Conservation (phyloP, 2,329 filamentous ascomycete genomes). For the Ophiosphaerella narmari region DNA sequence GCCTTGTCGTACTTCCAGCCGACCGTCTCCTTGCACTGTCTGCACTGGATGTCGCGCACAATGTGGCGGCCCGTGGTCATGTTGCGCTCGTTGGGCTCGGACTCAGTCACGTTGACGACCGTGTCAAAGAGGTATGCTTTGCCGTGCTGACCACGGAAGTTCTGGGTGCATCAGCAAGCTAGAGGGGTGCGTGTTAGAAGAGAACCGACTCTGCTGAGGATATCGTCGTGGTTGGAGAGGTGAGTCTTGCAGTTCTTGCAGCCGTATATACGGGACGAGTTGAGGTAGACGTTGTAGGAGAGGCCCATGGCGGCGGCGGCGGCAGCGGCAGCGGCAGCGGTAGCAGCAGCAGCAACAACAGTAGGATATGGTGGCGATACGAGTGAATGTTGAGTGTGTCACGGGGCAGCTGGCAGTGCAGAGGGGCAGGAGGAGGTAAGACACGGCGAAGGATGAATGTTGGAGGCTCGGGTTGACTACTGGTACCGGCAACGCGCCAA, state of each 20-base stretch:
- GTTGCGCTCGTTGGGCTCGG: constrained; percentile 87
- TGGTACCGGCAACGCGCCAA: constrained; percentile 17
- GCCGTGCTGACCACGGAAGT: constrained; percentile 97
- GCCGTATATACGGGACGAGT: constrained; percentile 83
- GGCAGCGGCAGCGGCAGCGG: too few relatives aligned
- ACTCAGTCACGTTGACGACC: constrained; percentile 87
- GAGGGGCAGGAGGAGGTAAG: neutral
- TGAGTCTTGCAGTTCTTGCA: constrained; percentile 95
- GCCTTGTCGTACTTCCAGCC: constrained; percentile 99
- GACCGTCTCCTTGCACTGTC: constrained; percentile 88
- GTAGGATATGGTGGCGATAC: too few relatives aligned
- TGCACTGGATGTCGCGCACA: constrained; percentile 89
- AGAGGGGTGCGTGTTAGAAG: neutral
- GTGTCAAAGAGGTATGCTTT: constrained; percentile 96
- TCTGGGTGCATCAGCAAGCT: constrained; percentile 58
- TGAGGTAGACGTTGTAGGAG: constrained; percentile 88
- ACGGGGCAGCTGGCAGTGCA: too few relatives aligned
- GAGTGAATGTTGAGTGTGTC: too few relatives aligned
- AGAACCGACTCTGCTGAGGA: constrained; percentile 80
- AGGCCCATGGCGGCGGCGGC: constrained; percentile 69
- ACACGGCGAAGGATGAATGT: constrained; percentile 15
- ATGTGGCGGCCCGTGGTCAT: constrained; percentile 98
- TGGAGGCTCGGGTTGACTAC: constrained; percentile 3
- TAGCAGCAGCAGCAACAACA: too few relatives aligned
- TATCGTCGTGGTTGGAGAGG: constrained; percentile 92